Percentiles rank a stretch among this genome's conserved stretches.
phyloP scores from a whole-genome alignment of 2,329 filamentous ascomycete genomes.

The Colletotrichum sp. region DNA sequence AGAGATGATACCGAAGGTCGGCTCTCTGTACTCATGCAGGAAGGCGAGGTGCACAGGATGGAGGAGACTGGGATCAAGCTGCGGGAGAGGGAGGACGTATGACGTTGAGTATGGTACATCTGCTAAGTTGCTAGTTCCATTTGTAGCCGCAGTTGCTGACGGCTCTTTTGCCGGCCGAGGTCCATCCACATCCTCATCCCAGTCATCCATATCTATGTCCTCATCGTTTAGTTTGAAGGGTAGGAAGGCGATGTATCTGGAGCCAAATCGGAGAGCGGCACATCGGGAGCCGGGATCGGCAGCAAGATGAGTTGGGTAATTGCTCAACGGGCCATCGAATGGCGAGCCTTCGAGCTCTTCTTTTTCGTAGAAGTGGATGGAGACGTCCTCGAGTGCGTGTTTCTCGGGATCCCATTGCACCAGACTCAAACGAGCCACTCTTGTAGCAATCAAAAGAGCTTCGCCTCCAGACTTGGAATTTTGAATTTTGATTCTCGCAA shows the following conservation, averaged over 20 bases:
- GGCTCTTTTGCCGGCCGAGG: constrained; percentile 59
- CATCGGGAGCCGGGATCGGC: constrained; percentile 93
- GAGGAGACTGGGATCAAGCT: constrained; percentile 84
- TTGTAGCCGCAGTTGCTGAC: constrained; percentile 31
- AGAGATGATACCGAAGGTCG: constrained; percentile 93
- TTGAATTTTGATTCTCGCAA: constrained; percentile 77
- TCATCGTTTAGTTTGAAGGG: constrained; percentile 88
- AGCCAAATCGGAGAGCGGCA: constrained; percentile 91
- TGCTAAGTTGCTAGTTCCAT: constrained; percentile 41
- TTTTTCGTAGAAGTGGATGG: constrained; percentile 97
- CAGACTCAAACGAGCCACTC: constrained; percentile 91
- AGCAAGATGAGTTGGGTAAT: constrained; percentile 80
- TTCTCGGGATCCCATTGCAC: constrained; percentile 91
- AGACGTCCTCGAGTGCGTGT: constrained; percentile 82
- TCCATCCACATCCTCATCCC: constrained; percentile 82
- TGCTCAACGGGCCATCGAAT: constrained; percentile 77
- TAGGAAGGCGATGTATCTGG: constrained; percentile 87
- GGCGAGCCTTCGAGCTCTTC: constrained; percentile 85
- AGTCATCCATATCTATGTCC: constrained; percentile 90
- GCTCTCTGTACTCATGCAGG: constrained; percentile 95
- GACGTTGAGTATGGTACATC: constrained; percentile 83
- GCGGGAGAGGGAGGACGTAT: constrained; percentile 89
- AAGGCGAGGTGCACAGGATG: constrained; percentile 93
- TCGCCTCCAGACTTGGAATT: constrained; percentile 82
- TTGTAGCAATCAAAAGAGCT: constrained; percentile 81